Percentiles rank a stretch among this genome's conserved stretches.
phyloP scores from a whole-genome alignment of 1,139 yeast species.

The Pichia sp. region DNA sequence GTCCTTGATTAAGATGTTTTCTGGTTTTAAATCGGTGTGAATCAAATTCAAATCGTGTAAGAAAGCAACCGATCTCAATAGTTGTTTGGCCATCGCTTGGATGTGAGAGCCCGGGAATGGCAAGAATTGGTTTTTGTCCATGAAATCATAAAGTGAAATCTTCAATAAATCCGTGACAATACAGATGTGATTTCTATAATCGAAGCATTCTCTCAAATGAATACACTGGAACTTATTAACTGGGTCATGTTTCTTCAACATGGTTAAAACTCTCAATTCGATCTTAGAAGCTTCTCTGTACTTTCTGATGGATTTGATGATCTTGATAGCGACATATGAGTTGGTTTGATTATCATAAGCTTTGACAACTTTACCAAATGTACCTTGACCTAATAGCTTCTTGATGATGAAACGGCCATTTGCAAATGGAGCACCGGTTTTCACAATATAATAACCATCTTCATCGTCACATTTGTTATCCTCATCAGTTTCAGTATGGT shows the following conservation, averaged over 20 bases:
- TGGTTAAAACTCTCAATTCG: constrained; percentile 75
- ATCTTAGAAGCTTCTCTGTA: constrained; percentile 85
- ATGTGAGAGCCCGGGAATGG: constrained; percentile 84
- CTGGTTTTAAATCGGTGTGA: constrained; percentile 96
- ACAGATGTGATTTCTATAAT: constrained; percentile 91
- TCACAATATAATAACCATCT: constrained; percentile 81
- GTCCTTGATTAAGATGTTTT: constrained; percentile 78
- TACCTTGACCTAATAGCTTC: constrained; percentile 89
- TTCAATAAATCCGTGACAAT: constrained; percentile 87
- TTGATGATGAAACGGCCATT: constrained; percentile 64
- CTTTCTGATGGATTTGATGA: constrained; percentile 77
- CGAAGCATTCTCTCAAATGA: constrained; percentile 87
- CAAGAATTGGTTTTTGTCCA: constrained; percentile 71
- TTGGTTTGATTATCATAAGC: constrained; percentile 59
- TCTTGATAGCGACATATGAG: constrained; percentile 83
- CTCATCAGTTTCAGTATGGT: constrained; percentile 11
- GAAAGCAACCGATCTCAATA: constrained; percentile 82
- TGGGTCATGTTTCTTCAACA: constrained; percentile 73
- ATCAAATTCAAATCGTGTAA: constrained; percentile 86
- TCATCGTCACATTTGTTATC: constrained; percentile 56
- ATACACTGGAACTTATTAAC: constrained; percentile 69
- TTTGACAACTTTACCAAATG: constrained; percentile 92
- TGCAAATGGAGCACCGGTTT: constrained; percentile 58
- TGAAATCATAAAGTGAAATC: constrained; percentile 84
- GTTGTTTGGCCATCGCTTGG: constrained; percentile 84